These are phyloP conservation scores for Mallotus repandus DNA, from an alignment of 441 rosid genomes.

Conservation along the genomic window DNA sequence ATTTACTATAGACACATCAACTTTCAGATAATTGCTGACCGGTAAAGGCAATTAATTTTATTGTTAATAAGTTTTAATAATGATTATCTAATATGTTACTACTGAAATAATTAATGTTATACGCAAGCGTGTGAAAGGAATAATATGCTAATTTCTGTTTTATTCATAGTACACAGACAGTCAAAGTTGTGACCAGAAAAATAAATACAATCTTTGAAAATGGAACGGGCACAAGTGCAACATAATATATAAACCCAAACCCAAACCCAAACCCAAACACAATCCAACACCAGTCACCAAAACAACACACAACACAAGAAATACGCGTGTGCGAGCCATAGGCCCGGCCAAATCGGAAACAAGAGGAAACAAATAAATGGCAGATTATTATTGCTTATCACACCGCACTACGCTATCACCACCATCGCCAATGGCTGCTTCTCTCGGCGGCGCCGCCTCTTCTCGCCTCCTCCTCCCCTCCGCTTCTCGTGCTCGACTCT, in stretches of 20 bases:
- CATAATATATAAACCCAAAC: neutral
- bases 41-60: no score
- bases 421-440: constrained; percentile 55
- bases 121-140: no score
- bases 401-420: constrained; percentile 17
- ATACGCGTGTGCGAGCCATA: constrained; percentile 10
- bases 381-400: constrained; percentile 18
- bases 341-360: constrained; percentile 15
- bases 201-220: neutral
- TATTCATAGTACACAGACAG: no score
- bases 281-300: neutral
- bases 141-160: no score
- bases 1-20: no score
- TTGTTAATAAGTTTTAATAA: no score
- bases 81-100: no score
- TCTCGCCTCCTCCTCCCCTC: constrained; percentile 49
- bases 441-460: constrained; percentile 48
- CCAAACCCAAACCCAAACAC: constrained; percentile 11
- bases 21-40: no score
- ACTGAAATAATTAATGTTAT: no score
- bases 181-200: neutral
- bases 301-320: neutral
- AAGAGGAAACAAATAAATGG: constrained; percentile 26
- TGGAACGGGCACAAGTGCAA: neutral
- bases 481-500: constrained; percentile 27